A percentile compares a stretch with the other conserved stretches of the same genome.
Evolutionary conservation across 129 eudicot genomes (phyloP).

Genomic region (Dittrichia graveolens): DNA sequence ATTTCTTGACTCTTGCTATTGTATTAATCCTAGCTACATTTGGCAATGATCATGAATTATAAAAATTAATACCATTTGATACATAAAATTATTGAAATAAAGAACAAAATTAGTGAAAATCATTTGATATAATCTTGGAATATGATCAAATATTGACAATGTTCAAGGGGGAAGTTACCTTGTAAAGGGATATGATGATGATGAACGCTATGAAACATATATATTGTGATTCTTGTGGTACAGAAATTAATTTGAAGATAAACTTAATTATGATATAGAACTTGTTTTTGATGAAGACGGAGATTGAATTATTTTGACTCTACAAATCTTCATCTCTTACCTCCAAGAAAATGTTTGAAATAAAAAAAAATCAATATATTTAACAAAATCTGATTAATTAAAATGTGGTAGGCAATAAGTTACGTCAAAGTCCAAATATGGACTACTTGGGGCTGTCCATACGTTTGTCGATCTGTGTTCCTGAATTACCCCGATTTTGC

Average conservation of each 20-base stretch:
- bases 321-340: conserved; percentile 7
- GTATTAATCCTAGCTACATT: too few species aligned
- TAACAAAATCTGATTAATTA: conserved; percentile 12
- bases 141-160: too few species aligned
- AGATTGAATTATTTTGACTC: conserved; percentile 5
- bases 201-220: conserved; percentile 6
- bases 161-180: too few species aligned
- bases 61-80: too few species aligned
- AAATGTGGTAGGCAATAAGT: background rate
- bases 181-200: too few species aligned
- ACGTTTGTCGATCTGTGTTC: background rate
- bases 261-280: too few species aligned
- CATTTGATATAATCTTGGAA: too few species aligned
- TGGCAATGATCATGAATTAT: too few species aligned
- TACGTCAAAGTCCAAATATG: background rate
- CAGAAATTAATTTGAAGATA: background rate
- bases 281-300: conserved; percentile 12
- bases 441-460: background rate
- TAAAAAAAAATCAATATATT: too few species aligned
- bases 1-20: too few species aligned
- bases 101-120: background rate
- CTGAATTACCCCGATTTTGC: background rate
- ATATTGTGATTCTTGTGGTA: background rate
- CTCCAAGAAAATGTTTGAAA: too few species aligned
- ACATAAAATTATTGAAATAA: background rate